Percentiles rank a stretch among this genome's conserved stretches.
phyloP scores from a whole-genome alignment of 2,329 filamentous ascomycete species.

The Teratosphaeria viscida region DNA sequence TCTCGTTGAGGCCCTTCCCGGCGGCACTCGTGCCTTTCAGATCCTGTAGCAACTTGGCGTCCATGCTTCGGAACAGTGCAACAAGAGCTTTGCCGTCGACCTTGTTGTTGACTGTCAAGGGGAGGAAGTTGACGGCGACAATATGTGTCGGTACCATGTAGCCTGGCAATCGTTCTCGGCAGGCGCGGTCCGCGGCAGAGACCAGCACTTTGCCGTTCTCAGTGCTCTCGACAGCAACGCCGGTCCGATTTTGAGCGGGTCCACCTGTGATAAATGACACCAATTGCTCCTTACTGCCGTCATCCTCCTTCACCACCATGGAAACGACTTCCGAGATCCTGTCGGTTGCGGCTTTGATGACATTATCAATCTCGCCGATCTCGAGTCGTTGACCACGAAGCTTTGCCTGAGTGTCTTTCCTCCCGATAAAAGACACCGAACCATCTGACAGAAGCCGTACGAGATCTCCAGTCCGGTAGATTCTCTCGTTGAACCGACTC shows the following conservation, averaged over 20 bases:
- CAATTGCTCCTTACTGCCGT: slow-evolving; percentile 69
- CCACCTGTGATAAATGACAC: slow-evolving; percentile 58
- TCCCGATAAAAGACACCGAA: slow-evolving; percentile 77
- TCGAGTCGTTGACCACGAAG: slow-evolving; percentile 81
- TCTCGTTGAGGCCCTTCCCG: slow-evolving; percentile 7
- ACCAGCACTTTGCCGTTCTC: slow-evolving; percentile 13
- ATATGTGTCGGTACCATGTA: slow-evolving; percentile 93
- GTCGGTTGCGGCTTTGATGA: slow-evolving; percentile 53
- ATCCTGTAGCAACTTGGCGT: slow-evolving; percentile 50
- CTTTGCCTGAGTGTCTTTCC: slow-evolving; percentile 87
- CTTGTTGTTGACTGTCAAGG: slow-evolving; percentile 83
- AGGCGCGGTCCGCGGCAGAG: slow-evolving; percentile 39
- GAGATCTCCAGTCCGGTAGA: slow-evolving; percentile 84
- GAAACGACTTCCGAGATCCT: slow-evolving; percentile 62
- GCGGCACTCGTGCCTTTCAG: slow-evolving; percentile 31
- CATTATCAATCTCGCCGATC: slow-evolving; percentile 81
- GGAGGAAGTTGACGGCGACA: slow-evolving; percentile 59
- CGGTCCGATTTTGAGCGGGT: not conserved
- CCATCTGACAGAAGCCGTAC: slow-evolving; percentile 71
- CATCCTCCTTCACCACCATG: slow-evolving; percentile 60
- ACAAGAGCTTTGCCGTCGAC: slow-evolving; percentile 63
- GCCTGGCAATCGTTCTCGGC: slow-evolving; percentile 56
- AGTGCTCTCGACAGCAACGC: slow-evolving; percentile 16
- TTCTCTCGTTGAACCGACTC: slow-evolving; percentile 30
- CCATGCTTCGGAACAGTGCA: slow-evolving; percentile 52